Conservation (phyloP, 306 rosid genomes). For the Quercus gilva region DNA sequence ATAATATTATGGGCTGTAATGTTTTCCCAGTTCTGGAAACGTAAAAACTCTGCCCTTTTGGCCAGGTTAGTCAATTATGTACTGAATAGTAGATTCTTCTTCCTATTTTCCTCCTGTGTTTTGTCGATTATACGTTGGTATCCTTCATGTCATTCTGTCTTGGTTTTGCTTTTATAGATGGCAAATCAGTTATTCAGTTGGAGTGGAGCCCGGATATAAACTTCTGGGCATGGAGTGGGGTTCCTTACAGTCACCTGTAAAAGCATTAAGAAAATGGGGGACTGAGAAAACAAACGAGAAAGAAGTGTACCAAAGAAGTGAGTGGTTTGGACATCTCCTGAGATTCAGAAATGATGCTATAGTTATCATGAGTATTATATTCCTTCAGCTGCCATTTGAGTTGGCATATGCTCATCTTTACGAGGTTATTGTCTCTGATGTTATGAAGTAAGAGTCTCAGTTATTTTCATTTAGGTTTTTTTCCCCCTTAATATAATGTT, state of each 20-base stretch:
- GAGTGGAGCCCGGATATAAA: constrained; percentile 52
- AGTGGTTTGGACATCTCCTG: constrained; percentile 84
- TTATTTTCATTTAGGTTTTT: constrained; percentile 14
- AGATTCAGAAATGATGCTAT: constrained; percentile 87
- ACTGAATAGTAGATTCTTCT: constrained; percentile 2
- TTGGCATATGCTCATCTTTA: constrained; percentile 95
- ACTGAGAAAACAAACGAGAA: constrained; percentile 60
- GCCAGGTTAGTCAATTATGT: constrained; percentile 56
- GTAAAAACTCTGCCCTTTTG: constrained; percentile 84
- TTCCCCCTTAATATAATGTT: constrained; percentile 9
- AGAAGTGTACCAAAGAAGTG: constrained; percentile 62
- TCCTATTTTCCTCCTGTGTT: not conserved
- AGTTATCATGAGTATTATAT: constrained; percentile 77
- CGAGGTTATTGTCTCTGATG: constrained; percentile 58
- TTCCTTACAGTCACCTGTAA: constrained; percentile 46
- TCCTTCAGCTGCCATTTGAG: constrained; percentile 96
- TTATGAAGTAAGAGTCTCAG: constrained; percentile 59
- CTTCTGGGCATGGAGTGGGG: constrained; percentile 46
- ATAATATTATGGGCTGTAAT: constrained; percentile 83
- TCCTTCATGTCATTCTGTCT: not conserved
- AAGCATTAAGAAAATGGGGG: constrained; percentile 55
- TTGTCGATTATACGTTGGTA: not conserved
- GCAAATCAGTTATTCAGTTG: constrained; percentile 57
- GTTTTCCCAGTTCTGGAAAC: constrained; percentile 97
- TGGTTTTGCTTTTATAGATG: constrained; percentile 54